These are phyloP conservation scores for Colletotrichum trifolii DNA, from an alignment of 2,329 filamentous ascomycete species.

Conservation along the genomic window DNA sequence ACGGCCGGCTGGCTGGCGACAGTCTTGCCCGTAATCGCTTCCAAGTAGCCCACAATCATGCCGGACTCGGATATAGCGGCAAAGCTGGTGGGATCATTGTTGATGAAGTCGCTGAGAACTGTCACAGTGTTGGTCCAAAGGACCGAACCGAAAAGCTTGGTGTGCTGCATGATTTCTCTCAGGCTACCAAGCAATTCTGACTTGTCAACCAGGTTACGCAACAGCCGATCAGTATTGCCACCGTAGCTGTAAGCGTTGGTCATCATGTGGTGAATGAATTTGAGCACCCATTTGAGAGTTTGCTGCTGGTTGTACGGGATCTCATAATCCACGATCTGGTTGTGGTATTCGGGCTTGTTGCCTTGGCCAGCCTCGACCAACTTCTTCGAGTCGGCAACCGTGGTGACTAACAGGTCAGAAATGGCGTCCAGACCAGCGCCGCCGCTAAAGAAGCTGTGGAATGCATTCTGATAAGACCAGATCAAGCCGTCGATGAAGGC, in stretches of 20 bases:
- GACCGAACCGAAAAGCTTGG: slow-evolving; percentile 84
- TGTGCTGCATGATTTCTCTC: slow-evolving; percentile 83
- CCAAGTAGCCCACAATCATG: slow-evolving; percentile 85
- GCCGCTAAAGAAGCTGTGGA: slow-evolving; percentile 79
- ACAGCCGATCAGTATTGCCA: slow-evolving; percentile 86
- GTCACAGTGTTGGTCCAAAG: slow-evolving; percentile 96
- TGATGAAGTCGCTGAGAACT: slow-evolving; percentile 94
- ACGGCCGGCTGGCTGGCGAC: slow-evolving; percentile 50
- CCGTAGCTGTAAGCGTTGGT: slow-evolving; percentile 75
- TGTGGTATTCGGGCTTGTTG: slow-evolving; percentile 76
- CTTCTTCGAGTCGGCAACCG: slow-evolving; percentile 77
- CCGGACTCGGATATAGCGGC: slow-evolving; percentile 95
- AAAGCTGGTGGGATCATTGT: slow-evolving; percentile 98
- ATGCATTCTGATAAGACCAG: slow-evolving; percentile 85
- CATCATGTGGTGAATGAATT: slow-evolving; percentile 97
- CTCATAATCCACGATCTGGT: slow-evolving; percentile 88
- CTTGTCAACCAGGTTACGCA: slow-evolving; percentile 95
- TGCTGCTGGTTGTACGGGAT: slow-evolving; percentile 95
- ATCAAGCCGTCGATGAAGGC: slow-evolving; percentile 90
- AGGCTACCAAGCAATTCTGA: slow-evolving; percentile 84
- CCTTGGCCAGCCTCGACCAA: slow-evolving; percentile 76
- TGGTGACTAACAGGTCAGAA: slow-evolving; percentile 84
- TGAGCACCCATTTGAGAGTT: slow-evolving; percentile 91
- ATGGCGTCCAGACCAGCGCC: slow-evolving; percentile 90
- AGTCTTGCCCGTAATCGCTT: slow-evolving; percentile 75